Percentiles rank a stretch among this genome's conserved stretches.
phyloP scores from a whole-genome alignment of 352 stramenopile genomes.

The Globisporangium cederbergense region DNA sequence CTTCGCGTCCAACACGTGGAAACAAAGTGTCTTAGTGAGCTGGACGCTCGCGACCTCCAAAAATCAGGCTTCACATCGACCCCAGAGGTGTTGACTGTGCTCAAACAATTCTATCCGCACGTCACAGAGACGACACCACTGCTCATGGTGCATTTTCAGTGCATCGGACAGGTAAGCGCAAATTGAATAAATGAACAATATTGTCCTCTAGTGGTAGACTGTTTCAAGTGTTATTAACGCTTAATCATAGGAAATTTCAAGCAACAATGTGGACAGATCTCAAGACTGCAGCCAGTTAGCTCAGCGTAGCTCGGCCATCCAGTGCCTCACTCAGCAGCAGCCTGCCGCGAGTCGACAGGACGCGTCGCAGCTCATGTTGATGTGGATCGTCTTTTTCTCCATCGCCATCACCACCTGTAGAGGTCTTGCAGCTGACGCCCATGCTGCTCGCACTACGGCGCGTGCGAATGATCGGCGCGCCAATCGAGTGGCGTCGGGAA shows the following conservation, averaged over 20 bases:
- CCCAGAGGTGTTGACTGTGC: slow-evolving; percentile 36
- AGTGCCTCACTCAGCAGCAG: slow-evolving; percentile 24
- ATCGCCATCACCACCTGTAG: neutral
- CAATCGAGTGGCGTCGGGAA: slow-evolving; percentile 15
- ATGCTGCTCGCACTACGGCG: neutral
- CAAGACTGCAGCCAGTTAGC: neutral
- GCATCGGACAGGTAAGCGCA: slow-evolving; percentile 12
- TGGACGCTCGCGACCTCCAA: slow-evolving; percentile 29
- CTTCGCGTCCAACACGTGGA: slow-evolving; percentile 41
- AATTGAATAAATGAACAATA: neutral
- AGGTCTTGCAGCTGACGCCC: neutral
- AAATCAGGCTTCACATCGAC: slow-evolving; percentile 43
- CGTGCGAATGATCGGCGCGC: slow-evolving; percentile 2
- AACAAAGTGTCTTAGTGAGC: slow-evolving; percentile 22
- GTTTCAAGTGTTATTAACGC: neutral
- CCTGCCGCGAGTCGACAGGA: slow-evolving; percentile 21
- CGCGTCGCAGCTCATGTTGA: slow-evolving; percentile 15
- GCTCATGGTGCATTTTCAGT: slow-evolving; percentile 54
- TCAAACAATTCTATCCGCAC: slow-evolving; percentile 56
- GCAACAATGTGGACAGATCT: neutral
- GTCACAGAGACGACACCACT: slow-evolving; percentile 40
- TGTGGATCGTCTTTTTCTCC: neutral
- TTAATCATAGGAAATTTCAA: neutral
- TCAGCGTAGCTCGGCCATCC: neutral
- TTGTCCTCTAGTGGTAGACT: too few relatives aligned